Conservation (phyloP, 805 yeast species). For the Starmerella potacharoeniae region DNA sequence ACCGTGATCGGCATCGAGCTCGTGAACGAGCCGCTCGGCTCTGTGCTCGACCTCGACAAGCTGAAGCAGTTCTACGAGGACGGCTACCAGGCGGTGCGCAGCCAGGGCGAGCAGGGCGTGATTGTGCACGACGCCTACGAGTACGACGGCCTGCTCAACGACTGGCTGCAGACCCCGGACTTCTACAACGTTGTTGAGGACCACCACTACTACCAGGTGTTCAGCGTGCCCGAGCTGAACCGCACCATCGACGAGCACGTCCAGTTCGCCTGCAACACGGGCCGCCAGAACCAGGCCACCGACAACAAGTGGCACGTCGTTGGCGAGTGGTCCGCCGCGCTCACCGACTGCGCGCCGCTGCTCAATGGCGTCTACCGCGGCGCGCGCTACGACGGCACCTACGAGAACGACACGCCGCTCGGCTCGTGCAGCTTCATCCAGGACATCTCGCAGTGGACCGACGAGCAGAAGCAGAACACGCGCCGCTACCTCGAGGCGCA, state of each 20-base stretch:
- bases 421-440: conserved; percentile 52
- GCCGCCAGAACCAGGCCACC: conserved; percentile 29
- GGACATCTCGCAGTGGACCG: conserved; percentile 45
- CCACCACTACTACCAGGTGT: conserved; percentile 87
- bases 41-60: conserved; percentile 44
- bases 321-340: conserved; percentile 89
- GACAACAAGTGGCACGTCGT: conserved; percentile 65
- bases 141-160: conserved; percentile 43
- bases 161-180: conserved; percentile 23
- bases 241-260: conserved; percentile 54
- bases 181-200: conserved; percentile 66
- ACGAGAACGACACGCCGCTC: conserved; percentile 34
- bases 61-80: conserved; percentile 48
- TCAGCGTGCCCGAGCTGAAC: conserved; percentile 49
- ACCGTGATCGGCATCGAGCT: conserved; percentile 75
- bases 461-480: conserved; percentile 42
- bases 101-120: conserved; percentile 38
- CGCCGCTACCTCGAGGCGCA: conserved; percentile 80
- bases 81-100: conserved; percentile 58
- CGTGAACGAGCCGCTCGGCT: conserved; percentile 81
- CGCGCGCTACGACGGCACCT: conserved; percentile 65
- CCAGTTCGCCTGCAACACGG: conserved; percentile 42
- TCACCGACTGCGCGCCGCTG: conserved; percentile 85
- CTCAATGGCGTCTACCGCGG: conserved; percentile 78
- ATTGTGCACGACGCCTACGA: conserved; percentile 78